phyloP scores from a whole-genome alignment of 2,329 filamentous ascomycete genomes.

The Zymoseptoria pseudotritici region DNA sequence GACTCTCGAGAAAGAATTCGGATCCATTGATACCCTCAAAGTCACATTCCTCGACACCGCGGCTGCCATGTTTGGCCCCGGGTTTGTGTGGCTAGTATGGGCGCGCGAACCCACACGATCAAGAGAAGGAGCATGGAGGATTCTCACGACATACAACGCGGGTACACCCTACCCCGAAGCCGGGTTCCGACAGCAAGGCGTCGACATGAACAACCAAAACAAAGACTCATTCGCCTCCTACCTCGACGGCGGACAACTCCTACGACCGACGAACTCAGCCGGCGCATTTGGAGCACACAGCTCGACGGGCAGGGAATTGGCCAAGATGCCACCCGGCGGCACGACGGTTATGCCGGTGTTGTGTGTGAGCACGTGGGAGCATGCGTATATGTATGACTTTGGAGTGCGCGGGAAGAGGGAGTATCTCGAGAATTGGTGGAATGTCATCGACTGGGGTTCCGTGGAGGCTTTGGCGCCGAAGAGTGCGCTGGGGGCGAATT shows the following conservation, averaged over 20 bases:
- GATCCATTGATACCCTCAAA: conserved; percentile 73
- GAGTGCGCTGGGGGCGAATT: conserved; percentile 1
- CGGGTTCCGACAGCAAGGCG: conserved; percentile 63
- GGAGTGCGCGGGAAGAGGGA: conserved; percentile 65
- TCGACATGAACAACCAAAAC: conserved; percentile 61
- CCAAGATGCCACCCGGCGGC: conserved; percentile 54
- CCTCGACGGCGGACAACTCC: conserved; percentile 11
- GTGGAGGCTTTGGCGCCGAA: conserved; percentile 40
- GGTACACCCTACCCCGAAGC: conserved; percentile 81
- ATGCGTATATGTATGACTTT: conserved; percentile 82
- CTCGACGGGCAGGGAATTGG: conserved; percentile 22
- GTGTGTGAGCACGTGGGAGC: conserved; percentile 95
- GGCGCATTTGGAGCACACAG: conserved; percentile 34
- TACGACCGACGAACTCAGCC: conserved; percentile 29
- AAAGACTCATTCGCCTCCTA: conserved; percentile 17
- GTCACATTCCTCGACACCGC: conserved; percentile 74
- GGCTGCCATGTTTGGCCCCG: conserved; percentile 87
- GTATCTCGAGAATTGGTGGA: conserved; percentile 81
- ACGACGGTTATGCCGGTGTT: conserved; percentile 67
- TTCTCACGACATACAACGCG: conserved; percentile 85
- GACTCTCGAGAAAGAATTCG: conserved; percentile 64
- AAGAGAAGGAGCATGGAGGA: conserved; percentile 47
- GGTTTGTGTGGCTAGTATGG: conserved; percentile 87
- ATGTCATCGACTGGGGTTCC: conserved; percentile 73
- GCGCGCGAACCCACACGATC: conserved; percentile 26